Evolutionary conservation across 2,329 filamentous ascomycete genomes (phyloP), one percentile per base, ranked within the genome.

Genomic region (Aspergillus pseudotamarii): DNA sequence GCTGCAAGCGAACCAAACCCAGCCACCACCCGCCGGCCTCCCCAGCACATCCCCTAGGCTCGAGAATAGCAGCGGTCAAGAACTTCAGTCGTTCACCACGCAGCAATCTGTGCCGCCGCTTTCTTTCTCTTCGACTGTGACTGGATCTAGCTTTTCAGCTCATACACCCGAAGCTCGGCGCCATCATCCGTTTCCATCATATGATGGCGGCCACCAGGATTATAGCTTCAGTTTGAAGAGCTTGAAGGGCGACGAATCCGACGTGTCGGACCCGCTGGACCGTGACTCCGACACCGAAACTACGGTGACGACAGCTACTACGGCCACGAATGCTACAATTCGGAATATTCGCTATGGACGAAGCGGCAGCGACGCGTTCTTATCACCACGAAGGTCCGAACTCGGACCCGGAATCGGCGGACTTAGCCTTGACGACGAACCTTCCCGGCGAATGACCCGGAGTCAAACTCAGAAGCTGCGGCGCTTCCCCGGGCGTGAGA

Each of bases 201-300:
- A 71, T 30, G 64, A 70, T 28, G 68, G 62, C 21, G 54, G 60
- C 38, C 62, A 66, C 57, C 64, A 69, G 30, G 68, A 72, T 43
- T 73, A 76, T 55, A 75, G 74, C 58, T 76, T 76, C 60, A 77
- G 70, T 6, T 68, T 76, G 65, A 69, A 72, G 30, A 72, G 69
- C 38, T 58, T 77, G 32, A 75, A 71, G 62, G 69, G 67, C 30
- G 71, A 72, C 21, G 76, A 78, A 2, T 72, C 75, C 4, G 71
- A 75, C 30, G 59, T 58, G 2, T 76, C 73, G 4, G 75, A 78
- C 46, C 58, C 55, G 16, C 71, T 71, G 32, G 75, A 75, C 34
- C 69, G 66, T 48, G 76, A 79, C 57, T 79, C 77, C 4, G 77
- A 79, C 54, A 71, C 67, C 28, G 77, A 78, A 62, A 78, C 75